Conservation (phyloP, 2,329 filamentous ascomycete species). For the Penicillium sp. region DNA sequence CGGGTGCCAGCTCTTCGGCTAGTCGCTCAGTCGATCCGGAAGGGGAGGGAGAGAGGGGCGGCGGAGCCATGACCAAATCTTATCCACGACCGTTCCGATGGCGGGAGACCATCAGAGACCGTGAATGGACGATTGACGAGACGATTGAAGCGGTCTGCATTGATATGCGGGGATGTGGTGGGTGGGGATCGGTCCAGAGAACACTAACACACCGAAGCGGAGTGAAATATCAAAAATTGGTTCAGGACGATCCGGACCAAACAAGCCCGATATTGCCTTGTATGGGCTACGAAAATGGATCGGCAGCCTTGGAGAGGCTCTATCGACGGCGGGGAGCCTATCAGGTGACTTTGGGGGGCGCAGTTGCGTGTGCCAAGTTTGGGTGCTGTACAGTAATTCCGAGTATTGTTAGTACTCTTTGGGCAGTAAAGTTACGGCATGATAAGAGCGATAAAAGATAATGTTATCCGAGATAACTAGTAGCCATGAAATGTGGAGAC, state of each 20-base stretch:
- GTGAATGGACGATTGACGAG: slow-evolving; percentile 32
- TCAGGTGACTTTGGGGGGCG: slow-evolving; percentile 18
- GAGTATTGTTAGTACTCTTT: background rate
- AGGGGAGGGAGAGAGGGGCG: slow-evolving; percentile 28
- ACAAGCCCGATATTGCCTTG: slow-evolving; percentile 1
- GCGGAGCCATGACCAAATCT: slow-evolving; percentile 33
- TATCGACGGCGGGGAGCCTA: slow-evolving; percentile 7
- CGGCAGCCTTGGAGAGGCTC: background rate
- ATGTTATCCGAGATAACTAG: background rate
- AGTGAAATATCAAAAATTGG: background rate
- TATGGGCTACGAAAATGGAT: slow-evolving; percentile 8
- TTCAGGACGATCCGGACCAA: background rate
- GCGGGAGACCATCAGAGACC: slow-evolving; percentile 35
- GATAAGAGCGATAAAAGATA: slow-evolving; percentile 17
- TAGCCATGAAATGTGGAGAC: background rate
- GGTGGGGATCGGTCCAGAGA: slow-evolving; percentile 15
- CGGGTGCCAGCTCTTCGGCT: slow-evolving; percentile 38
- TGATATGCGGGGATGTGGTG: slow-evolving; percentile 23
- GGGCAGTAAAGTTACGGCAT: slow-evolving; percentile 1
- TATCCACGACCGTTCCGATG: slow-evolving; percentile 35
- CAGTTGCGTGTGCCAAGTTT: slow-evolving; percentile 1
- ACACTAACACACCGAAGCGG: slow-evolving; percentile 1
- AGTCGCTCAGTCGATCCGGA: slow-evolving; percentile 37
- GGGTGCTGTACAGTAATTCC: background rate
- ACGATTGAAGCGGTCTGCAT: slow-evolving; percentile 35